These are phyloP conservation scores for Fusarium anguioides DNA, from an alignment of 2,329 filamentous ascomycete genomes.

Conservation along the genomic window DNA sequence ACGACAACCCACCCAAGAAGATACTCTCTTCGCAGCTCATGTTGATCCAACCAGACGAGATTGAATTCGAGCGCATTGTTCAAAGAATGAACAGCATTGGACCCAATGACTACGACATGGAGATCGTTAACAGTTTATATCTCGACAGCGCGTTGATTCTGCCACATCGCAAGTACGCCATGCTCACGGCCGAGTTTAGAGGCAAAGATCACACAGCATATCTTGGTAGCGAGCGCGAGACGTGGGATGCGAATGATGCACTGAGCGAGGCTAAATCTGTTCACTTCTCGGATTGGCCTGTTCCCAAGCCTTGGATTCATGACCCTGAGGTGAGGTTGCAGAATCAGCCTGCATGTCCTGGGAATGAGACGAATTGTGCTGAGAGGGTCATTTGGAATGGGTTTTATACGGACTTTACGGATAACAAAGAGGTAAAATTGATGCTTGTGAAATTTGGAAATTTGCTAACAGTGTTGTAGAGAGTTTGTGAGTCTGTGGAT, in stretches of 20 bases:
- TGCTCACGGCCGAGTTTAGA: slow-evolving; percentile 74
- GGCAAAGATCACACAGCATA: slow-evolving; percentile 59
- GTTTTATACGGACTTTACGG: slow-evolving; percentile 28
- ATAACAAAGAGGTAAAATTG: slow-evolving; percentile 21
- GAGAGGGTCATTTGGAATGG: slow-evolving; percentile 35
- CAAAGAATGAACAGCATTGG: slow-evolving; percentile 45
- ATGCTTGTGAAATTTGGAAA: background rate
- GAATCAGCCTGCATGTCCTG: background rate
- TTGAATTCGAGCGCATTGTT: slow-evolving; percentile 60
- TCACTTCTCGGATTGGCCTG: slow-evolving; percentile 78
- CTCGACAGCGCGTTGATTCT: slow-evolving; percentile 68
- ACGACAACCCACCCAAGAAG: slow-evolving; percentile 51
- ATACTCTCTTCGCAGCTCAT: slow-evolving; percentile 70
- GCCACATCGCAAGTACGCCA: slow-evolving; percentile 71
- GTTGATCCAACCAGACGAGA: slow-evolving; percentile 66
- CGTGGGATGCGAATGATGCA: slow-evolving; percentile 67
- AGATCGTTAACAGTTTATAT: slow-evolving; percentile 73
- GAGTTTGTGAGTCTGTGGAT: slow-evolving; percentile 16
- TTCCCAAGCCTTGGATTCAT: slow-evolving; percentile 67
- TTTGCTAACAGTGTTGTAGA: background rate
- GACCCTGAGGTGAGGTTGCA: background rate
- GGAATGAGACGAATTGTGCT: background rate
- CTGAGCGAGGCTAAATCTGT: slow-evolving; percentile 72
- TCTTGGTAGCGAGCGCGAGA: slow-evolving; percentile 56
- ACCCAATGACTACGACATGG: slow-evolving; percentile 69